A percentile compares a stretch with the other conserved stretches of the same genome.
Conservation (phyloP, 176 grass and related monocot species). For the Melocanna baccifera region DNA sequence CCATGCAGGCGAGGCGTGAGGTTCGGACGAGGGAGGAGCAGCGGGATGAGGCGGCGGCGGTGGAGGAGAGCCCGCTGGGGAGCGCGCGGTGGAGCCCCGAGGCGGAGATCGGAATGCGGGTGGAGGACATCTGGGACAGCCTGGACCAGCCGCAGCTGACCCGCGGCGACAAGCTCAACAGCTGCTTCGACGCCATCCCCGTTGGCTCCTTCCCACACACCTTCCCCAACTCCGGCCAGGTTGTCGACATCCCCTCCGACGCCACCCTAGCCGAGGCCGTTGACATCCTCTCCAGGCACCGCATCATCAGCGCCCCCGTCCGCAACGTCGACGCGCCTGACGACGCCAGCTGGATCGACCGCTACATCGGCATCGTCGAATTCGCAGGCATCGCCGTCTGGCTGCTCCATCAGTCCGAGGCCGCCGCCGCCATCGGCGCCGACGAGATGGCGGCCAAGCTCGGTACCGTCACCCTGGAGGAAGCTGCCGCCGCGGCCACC, state of each 20-base stretch:
- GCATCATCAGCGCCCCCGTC: conserved; percentile 80
- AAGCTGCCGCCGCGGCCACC: not conserved
- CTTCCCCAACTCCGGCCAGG: conserved; percentile 29
- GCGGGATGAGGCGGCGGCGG: not conserved
- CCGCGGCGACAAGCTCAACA: conserved; percentile 77
- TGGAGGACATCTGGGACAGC: conserved; percentile 92
- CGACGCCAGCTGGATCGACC: conserved; percentile 95
- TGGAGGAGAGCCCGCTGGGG: conserved; percentile 46
- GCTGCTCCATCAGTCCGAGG: conserved; percentile 73
- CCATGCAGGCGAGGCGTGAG: conserved; percentile 40
- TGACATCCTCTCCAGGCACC: conserved; percentile 76
- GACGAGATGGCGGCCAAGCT: conserved; percentile 64
- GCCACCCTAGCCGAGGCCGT: conserved; percentile 80
- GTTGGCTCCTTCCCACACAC: conserved; percentile 77
- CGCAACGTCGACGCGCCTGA: conserved; percentile 78
- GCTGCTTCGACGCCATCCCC: conserved; percentile 78
- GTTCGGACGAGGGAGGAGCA: conserved; percentile 37
- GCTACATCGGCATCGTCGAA: conserved; percentile 92
- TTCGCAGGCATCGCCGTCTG: conserved; percentile 92
- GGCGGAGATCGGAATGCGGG: conserved; percentile 79
- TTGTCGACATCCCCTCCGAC: conserved; percentile 83
- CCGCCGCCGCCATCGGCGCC: conserved; percentile 22
- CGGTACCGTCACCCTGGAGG: conserved; percentile 55
- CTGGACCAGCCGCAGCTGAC: conserved; percentile 68
- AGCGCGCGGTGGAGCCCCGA: conserved; percentile 76